Percentiles rank a stretch among this genome's conserved stretches.
These are phyloP conservation scores for Arxiozyma heterogenica DNA, from an alignment of 1,139 yeast genomes.

Conservation along the genomic window DNA sequence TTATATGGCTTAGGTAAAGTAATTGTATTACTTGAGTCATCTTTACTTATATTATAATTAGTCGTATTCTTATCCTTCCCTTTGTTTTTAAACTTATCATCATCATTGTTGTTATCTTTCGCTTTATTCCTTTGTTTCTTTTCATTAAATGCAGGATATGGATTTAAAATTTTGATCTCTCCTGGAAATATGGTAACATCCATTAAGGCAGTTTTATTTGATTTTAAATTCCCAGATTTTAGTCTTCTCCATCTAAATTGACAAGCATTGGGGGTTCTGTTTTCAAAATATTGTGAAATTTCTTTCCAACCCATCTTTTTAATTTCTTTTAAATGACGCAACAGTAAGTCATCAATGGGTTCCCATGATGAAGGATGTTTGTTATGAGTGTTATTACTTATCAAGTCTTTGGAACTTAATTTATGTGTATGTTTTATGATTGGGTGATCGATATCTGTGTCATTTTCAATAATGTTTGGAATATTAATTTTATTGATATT, in stretches of 20 bases:
- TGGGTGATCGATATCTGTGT: not conserved
- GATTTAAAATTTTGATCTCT: slow-evolving; percentile 9
- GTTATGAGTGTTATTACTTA: not conserved
- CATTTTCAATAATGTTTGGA: not conserved
- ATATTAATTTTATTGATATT: not conserved
- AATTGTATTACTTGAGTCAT: no score
- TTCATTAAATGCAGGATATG: not conserved
- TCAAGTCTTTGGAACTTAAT: not conserved
- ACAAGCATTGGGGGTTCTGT: slow-evolving; percentile 70
- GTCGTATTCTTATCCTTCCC: not conserved
- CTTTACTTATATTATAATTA: no score
- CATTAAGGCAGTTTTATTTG: slow-evolving; percentile 36
- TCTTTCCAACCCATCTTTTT: slow-evolving; percentile 73
- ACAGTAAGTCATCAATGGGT: slow-evolving; percentile 57
- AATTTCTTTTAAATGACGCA: slow-evolving; percentile 61
- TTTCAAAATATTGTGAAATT: slow-evolving; percentile 55
- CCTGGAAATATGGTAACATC: slow-evolving; percentile 21
- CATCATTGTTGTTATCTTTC: not conserved
- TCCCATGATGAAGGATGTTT: slow-evolving; percentile 68
- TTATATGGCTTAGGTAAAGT: not conserved
- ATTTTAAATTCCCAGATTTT: slow-evolving; percentile 54
- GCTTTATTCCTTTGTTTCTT: not conserved
- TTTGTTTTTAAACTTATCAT: not conserved
- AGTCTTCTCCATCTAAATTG: slow-evolving; percentile 72
- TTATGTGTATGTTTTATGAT: not conserved